phyloP scores from a whole-genome alignment of 1,139 yeast genomes.

The Pichia sp. region DNA sequence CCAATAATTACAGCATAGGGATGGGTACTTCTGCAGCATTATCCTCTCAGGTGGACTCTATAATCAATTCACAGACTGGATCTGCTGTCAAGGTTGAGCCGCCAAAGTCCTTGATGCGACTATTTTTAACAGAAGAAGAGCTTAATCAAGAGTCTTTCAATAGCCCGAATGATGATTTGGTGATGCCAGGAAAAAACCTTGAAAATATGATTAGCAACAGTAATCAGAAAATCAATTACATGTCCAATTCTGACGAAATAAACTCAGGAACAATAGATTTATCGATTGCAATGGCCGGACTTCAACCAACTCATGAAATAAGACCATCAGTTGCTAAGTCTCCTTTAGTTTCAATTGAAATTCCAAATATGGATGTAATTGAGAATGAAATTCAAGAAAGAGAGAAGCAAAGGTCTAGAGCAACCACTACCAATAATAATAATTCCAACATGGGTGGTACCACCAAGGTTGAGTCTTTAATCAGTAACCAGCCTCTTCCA shows the following conservation, averaged over 20 bases:
- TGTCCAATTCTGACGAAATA: background rate
- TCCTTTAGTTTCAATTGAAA: conserved; percentile 48
- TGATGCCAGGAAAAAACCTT: too few relatives aligned
- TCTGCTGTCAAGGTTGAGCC: conserved; percentile 37
- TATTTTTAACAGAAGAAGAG: conserved; percentile 46
- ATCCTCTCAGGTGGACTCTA: conserved; percentile 12
- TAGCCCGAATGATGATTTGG: background rate
- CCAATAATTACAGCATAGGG: background rate
- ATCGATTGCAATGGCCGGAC: background rate
- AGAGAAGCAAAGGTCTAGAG: conserved; percentile 37
- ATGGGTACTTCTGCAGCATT: conserved; percentile 4
- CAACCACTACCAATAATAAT: conserved; percentile 31
- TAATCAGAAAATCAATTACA: background rate
- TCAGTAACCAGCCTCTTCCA: conserved; percentile 12
- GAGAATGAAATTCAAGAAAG: conserved; percentile 27
- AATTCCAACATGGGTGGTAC: background rate
- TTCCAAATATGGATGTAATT: conserved; percentile 41
- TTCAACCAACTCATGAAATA: conserved; percentile 8
- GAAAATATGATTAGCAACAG: background rate
- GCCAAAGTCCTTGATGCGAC: conserved; percentile 64
- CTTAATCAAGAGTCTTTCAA: background rate
- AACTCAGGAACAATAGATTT: conserved; percentile 3
- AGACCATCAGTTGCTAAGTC: conserved; percentile 20
- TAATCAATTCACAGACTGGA: conserved; percentile 11
- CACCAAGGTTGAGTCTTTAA: conserved; percentile 7